Conservation (phyloP, 2,329 filamentous ascomycete species). For the Pestalotiopsis sp. region DNA sequence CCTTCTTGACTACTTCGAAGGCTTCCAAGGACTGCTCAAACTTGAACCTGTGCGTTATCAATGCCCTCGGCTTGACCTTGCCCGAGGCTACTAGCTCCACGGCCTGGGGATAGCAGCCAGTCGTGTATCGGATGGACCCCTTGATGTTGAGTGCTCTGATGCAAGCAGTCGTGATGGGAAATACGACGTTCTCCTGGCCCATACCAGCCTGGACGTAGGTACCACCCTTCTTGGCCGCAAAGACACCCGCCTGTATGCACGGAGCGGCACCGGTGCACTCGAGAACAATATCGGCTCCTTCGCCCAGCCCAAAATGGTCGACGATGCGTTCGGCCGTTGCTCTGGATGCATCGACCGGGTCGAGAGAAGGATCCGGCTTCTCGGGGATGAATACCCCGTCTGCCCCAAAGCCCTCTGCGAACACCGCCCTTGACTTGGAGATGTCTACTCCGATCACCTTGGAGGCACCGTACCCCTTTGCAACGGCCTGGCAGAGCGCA, state of each 20-base stretch:
- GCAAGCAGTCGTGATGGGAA: slow-evolving; percentile 53
- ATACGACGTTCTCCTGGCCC: slow-evolving; percentile 51
- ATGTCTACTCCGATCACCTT: slow-evolving; percentile 51
- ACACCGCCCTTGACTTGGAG: slow-evolving; percentile 39
- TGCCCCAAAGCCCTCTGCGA: slow-evolving; percentile 47
- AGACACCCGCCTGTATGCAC: slow-evolving; percentile 51
- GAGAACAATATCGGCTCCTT: slow-evolving; percentile 52
- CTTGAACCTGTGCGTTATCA: slow-evolving; percentile 40
- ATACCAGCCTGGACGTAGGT: slow-evolving; percentile 56
- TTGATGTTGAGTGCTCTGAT: slow-evolving; percentile 49
- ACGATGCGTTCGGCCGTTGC: slow-evolving; percentile 42
- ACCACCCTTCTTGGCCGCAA: slow-evolving; percentile 45
- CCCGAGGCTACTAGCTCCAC: slow-evolving; percentile 52
- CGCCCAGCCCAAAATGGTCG: slow-evolving; percentile 37
- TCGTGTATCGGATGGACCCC: slow-evolving; percentile 53
- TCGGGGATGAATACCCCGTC: slow-evolving; percentile 44
- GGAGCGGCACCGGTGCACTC: slow-evolving; percentile 49
- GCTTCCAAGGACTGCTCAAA: slow-evolving; percentile 25
- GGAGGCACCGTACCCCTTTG: slow-evolving; percentile 46
- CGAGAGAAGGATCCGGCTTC: slow-evolving; percentile 26
- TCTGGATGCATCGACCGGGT: slow-evolving; percentile 39
- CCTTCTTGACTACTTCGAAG: slow-evolving; percentile 21
- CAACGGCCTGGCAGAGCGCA: slow-evolving; percentile 46
- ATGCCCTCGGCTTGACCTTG: slow-evolving; percentile 39
- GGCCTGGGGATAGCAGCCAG: slow-evolving; percentile 51